These are phyloP conservation scores for Epichloe brachyelytri DNA, from an alignment of 2,329 filamentous ascomycete genomes.

Conservation along the genomic window DNA sequence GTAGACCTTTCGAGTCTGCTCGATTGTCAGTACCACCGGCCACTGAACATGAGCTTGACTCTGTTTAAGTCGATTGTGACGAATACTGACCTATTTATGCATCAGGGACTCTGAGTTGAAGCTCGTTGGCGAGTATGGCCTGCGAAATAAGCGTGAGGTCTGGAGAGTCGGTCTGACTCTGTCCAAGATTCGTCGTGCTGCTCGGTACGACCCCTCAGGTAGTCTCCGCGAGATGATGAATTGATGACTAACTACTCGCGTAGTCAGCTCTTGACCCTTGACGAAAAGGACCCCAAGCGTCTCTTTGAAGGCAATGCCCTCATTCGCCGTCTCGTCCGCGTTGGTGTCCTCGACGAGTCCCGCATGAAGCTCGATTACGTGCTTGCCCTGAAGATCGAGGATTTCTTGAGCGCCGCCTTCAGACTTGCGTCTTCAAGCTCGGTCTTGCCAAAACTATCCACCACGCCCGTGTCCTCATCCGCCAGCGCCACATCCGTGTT, in stretches of 20 bases:
- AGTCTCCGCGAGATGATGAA: background rate
- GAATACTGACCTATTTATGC: conserved; percentile 49
- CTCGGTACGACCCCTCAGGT: conserved; percentile 54
- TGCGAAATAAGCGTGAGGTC: conserved; percentile 99
- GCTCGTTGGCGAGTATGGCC: conserved; percentile 98
- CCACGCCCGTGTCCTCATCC: conserved; percentile 99
- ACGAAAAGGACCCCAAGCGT: conserved; percentile 99
- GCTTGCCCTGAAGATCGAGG: conserved; percentile 95
- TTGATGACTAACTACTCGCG: conserved; percentile 12
- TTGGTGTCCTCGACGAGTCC: conserved; percentile 98
- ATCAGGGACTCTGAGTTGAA: conserved; percentile 97
- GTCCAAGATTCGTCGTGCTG: conserved; percentile 99
- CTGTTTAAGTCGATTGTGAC: conserved; percentile 83
- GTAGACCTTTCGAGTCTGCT: conserved; percentile 98
- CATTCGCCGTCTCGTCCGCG: conserved; percentile 98
- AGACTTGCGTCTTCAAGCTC: conserved; percentile 99
- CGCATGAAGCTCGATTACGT: conserved; percentile 99
- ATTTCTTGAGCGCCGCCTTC: conserved; percentile 99
- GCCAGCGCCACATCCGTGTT: conserved; percentile 98
- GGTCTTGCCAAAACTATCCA: conserved; percentile 99
- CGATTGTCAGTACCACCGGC: conserved; percentile 95
- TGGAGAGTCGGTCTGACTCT: conserved; percentile 99
- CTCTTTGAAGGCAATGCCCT: conserved; percentile 99
- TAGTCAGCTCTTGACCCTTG: conserved; percentile 98
- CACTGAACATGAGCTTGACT: conserved; percentile 98